phyloP scores from a whole-genome alignment of 164 flowering plant species.

The Cinnamomum micranthum region DNA sequence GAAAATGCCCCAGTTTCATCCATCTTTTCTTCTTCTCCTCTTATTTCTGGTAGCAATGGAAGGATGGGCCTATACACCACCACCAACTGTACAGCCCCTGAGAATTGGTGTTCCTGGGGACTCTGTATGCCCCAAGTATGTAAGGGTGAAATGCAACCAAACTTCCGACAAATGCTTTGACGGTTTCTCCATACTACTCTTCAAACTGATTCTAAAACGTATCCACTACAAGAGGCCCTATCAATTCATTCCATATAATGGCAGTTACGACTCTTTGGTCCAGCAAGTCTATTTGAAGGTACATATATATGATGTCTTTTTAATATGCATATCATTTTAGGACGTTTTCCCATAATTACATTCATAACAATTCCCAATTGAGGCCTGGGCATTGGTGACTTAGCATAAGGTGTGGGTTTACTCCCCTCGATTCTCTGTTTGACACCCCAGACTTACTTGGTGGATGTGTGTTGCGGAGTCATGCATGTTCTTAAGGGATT shows the following conservation, averaged over 20 bases:
- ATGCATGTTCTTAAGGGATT: no score
- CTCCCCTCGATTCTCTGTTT: no score
- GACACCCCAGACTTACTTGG: no score
- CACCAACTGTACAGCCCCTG: conserved; percentile 19
- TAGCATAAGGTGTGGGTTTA: no score
- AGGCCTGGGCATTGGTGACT: no score
- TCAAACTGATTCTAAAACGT: conserved; percentile 19
- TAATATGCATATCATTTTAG: background rate
- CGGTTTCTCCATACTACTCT: conserved; percentile 53
- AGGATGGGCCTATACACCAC: conserved; percentile 37
- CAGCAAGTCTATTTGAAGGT: background rate
- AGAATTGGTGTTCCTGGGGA: conserved; percentile 44
- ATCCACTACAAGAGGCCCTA: conserved; percentile 15
- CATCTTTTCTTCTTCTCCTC: background rate
- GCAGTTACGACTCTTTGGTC: background rate
- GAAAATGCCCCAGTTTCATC: background rate
- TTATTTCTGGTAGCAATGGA: background rate
- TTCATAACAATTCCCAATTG: no score
- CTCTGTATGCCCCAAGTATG: conserved; percentile 36
- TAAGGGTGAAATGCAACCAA: conserved; percentile 24
- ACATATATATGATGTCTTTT: background rate
- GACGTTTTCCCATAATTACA: background rate
- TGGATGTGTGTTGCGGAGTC: no score
- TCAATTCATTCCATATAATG: background rate
- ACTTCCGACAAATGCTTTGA: conserved; percentile 3